These are phyloP conservation scores for Thuja plicata DNA, from an alignment of 83 land plant species.

Conservation along the genomic window DNA sequence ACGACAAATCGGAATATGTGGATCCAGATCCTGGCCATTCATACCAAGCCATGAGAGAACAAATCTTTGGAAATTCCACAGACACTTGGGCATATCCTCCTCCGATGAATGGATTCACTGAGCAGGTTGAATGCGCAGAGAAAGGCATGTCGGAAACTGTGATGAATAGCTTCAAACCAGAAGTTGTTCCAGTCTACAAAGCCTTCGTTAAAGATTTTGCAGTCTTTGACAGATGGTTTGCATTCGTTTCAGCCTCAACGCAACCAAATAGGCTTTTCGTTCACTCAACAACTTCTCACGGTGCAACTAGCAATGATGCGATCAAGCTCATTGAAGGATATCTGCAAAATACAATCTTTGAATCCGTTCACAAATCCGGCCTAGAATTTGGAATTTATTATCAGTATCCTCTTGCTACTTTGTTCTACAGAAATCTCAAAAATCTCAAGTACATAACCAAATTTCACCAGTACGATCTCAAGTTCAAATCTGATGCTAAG, in stretches of 20 bases:
- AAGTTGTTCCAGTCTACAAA: conserved; percentile 66
- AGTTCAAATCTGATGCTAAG: too few species aligned
- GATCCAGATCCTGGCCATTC: conserved; percentile 46
- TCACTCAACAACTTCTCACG: too few species aligned
- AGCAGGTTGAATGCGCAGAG: conserved; percentile 42
- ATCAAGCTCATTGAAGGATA: too few species aligned
- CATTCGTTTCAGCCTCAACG: conserved; percentile 89
- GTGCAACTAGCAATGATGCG: too few species aligned
- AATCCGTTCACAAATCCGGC: too few species aligned
- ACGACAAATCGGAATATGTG: conserved; percentile 24
- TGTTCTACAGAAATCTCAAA: too few species aligned
- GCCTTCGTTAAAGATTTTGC: conserved; percentile 74
- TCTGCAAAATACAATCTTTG: too few species aligned
- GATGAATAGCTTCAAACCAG: conserved; percentile 61
- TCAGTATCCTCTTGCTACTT: too few species aligned
- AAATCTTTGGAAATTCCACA: conserved; percentile 35
- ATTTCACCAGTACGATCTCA: too few species aligned
- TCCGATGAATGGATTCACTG: conserved; percentile 59
- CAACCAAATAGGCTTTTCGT: conserved; percentile 88
- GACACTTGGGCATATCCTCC: conserved; percentile 27
- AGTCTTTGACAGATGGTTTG: conserved; percentile 92
- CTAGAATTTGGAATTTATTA: too few species aligned
- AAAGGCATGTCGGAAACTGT: conserved; percentile 34
- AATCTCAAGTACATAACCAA: too few species aligned
- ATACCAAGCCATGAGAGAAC: conserved; percentile 35